Evolutionary conservation across 495 filamentous ascomycete species (phyloP).

Genomic region (Lophiostoma macrostomum): DNA sequence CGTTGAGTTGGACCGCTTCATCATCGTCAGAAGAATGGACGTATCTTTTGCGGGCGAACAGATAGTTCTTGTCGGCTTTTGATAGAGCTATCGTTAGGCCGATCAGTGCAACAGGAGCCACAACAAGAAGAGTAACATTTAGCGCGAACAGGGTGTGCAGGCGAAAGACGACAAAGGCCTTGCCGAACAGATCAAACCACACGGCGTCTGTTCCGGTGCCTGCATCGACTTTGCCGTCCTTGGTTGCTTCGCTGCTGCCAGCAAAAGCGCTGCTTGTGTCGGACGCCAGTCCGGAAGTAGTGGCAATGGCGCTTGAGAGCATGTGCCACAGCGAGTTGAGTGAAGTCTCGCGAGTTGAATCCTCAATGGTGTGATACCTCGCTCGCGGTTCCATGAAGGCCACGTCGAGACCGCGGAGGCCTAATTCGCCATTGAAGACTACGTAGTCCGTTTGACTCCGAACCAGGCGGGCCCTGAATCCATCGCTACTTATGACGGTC

Average conservation of each 20-base stretch:
- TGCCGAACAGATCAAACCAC: conserved; percentile 93
- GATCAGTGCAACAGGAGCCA: conserved; percentile 68
- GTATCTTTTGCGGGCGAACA: conserved; percentile 64
- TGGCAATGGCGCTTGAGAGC: conserved; percentile 75
- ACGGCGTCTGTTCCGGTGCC: conserved; percentile 69
- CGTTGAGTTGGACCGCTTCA: conserved; percentile 63
- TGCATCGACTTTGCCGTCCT: conserved; percentile 63
- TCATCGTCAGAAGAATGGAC: conserved; percentile 57
- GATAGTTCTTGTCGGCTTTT: conserved; percentile 72
- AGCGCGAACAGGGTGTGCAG: conserved; percentile 82
- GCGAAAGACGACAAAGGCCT: conserved; percentile 70
- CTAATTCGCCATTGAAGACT: conserved; percentile 74
- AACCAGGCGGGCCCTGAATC: conserved; percentile 73
- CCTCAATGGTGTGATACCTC: conserved; percentile 87
- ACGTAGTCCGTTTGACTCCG: conserved; percentile 86
- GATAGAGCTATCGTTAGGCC: conserved; percentile 64
- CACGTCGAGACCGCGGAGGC: conserved; percentile 84
- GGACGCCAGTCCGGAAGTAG: conserved; percentile 64
- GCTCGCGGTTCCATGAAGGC: conserved; percentile 85
- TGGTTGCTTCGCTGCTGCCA: conserved; percentile 43
- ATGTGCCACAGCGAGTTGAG: conserved; percentile 84
- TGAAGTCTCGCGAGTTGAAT: conserved; percentile 68
- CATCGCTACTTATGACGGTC: conserved; percentile 74
- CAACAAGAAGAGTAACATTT: conserved; percentile 76
- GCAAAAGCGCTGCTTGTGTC: conserved; percentile 70